phyloP scores from a whole-genome alignment of 140 eudicot genomes.

The Senecio squalidus region DNA sequence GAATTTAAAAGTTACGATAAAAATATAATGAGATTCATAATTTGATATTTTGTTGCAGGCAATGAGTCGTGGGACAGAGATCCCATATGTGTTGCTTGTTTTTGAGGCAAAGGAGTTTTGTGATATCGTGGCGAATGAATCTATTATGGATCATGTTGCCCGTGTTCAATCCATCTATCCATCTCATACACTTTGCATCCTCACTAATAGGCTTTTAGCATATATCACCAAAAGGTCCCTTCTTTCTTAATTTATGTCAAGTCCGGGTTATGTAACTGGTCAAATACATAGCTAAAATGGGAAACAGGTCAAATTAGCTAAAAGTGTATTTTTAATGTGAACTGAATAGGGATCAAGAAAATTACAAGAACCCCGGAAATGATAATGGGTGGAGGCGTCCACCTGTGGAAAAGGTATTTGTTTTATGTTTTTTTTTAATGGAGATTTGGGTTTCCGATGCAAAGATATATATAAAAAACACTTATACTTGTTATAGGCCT shows the following conservation, averaged over 20 bases:
- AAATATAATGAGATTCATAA: too few species aligned
- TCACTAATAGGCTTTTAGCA: constrained; percentile 68
- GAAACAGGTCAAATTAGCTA: too few species aligned
- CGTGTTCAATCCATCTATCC: constrained; percentile 66
- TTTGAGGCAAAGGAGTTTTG: constrained; percentile 88
- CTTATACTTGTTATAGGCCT: constrained; percentile 33
- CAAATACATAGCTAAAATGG: too few species aligned
- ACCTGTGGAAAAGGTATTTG: constrained; percentile 78
- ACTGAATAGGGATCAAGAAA: constrained; percentile 60
- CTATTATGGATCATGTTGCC: constrained; percentile 52
- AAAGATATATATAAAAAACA: background rate
- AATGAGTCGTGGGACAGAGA: constrained; percentile 37
- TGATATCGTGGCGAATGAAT: constrained; percentile 38
- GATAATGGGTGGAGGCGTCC: constrained; percentile 73
- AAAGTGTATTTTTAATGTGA: background rate
- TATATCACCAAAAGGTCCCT: constrained; percentile 55
- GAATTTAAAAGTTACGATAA: too few species aligned
- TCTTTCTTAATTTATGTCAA: constrained; percentile 5
- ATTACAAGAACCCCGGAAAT: constrained; percentile 62
- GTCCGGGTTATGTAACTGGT: too few species aligned
- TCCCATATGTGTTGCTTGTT: constrained; percentile 57
- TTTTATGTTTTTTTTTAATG: background rate
- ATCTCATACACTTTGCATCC: constrained; percentile 67
- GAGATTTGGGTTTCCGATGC: background rate
- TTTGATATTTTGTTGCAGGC: constrained; percentile 54